Evolutionary conservation across 345 rosid species (phyloP), one percentile per base, ranked within the genome.

Genomic region (Eucalyptus globulus): DNA sequence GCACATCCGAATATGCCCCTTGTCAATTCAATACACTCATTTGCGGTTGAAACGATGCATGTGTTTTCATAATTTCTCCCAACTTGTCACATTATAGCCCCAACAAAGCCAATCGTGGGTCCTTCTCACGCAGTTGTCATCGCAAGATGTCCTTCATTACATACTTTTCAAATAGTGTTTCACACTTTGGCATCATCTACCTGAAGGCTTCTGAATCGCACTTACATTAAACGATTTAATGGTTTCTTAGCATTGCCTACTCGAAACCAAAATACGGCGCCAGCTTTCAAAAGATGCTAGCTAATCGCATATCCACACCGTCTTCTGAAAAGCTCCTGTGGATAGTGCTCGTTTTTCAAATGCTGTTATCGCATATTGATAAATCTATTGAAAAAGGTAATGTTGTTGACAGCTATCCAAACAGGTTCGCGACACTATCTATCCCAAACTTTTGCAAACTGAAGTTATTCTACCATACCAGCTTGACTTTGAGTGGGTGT

Each of bases 351-450:
- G 12, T 24, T 56, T 9, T 56, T 56, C 29, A 6, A 56, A 56
- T 21, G 27, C 11, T 56, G 0, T 56, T 4, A 24, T 9, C 3
- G 29, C 29, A 19, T 22, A 56, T 56, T 56, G 62, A 22, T 24
- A 56, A 22, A 24, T 56, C 29, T 56, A 56, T 24, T 56, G 3
- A 10, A 56, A 56, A 56, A 9, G 1, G 60, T 56, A 56, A 22
- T 4, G 62, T 22, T 56, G 60, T 22, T 56, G 60, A 56, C 60
- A 56, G 12, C 60, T 56, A 56, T 56, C 27, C 60, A 56, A 22
- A 56, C 3, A 1, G 3, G 62, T 24, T 56, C 14, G 0, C 29
- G 0, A 56, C 7, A 24, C 62, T 22, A 10, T 56, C 14, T 56
- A 24, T 24, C 62, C 29, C 62, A 56, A 24, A 56, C 29, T 24